Base-by-base conservation (phyloP, 306 rosid species). In the Prunus armeniaca region DNA sequence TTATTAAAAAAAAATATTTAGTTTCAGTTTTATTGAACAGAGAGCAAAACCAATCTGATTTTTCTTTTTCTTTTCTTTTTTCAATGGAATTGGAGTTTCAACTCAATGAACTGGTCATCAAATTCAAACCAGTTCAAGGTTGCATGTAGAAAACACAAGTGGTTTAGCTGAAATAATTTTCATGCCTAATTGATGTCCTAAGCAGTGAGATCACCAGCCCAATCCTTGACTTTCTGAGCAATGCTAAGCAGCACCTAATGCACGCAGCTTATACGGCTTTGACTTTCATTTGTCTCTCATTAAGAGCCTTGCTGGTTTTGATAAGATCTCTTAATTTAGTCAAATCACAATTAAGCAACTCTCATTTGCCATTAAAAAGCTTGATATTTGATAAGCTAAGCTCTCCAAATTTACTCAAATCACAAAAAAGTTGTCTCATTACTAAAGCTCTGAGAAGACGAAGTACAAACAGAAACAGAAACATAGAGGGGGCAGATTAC, bases 181-280 rank as follows among this genome's bases (percentile, higher is more conserved):
- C 43, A 66, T 49, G 20, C 9, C 56, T 41, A 34, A 34, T 62
- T 43, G 74, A 75, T 79, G 84, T 52, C 34, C 84, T 79, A 61
- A 63, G 63, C 68, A 50, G 24, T 78, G 76, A 63, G 75, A 15
- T 69, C 81, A 64, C 20, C 71, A 75, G 64, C 18, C 14, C 76
- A 6, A 41, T 47, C 27, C 46, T 80, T 75, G 82, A 82, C 84
- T 75, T 66, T 76, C 46, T 22, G 47, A n/a, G 43, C 43, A 38
- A 38, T 38, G 43, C 43, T 38, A 38, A 6, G 43, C 43, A 38
- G 50, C 2, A 8, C 56, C 69, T 17, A 17, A 41, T 73, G 19
- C 43, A 19, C 28, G 38, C 81, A 71, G 83, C 82, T n/a, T 43
- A 34, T 6, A 58, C 19, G 69, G 43, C 43, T 67, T 76, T 78